phyloP scores from a whole-genome alignment of 768 basidiomycete species.

The Auriscalpium microsporum region DNA sequence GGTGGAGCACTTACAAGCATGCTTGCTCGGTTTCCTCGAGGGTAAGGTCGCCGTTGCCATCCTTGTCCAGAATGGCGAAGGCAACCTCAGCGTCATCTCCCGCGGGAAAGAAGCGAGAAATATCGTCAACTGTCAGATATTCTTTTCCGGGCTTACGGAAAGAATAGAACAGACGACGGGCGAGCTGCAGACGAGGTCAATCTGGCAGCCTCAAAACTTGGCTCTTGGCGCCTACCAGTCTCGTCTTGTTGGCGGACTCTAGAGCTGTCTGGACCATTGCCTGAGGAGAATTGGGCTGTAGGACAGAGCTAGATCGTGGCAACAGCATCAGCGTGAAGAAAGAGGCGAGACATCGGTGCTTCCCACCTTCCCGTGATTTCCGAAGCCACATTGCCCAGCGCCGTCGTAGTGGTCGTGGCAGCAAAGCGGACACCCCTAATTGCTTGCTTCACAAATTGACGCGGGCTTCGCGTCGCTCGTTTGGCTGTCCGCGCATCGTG shows the following conservation, averaged over 20 bases:
- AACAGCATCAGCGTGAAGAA: not conserved
- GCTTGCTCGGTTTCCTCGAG: slow-evolving; percentile 71
- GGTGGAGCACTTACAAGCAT: slow-evolving; percentile 37
- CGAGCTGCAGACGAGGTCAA: slow-evolving; percentile 40
- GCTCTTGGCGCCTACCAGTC: slow-evolving; percentile 35
- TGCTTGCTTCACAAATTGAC: slow-evolving; percentile 58
- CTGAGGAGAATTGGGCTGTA: slow-evolving; percentile 83
- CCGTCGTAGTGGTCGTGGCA: slow-evolving; percentile 78
- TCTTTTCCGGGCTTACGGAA: slow-evolving; percentile 58
- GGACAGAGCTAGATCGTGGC: slow-evolving; percentile 41
- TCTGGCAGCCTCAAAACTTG: no score
- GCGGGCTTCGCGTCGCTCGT: slow-evolving; percentile 42
- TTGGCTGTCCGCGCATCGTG: slow-evolving; percentile 28
- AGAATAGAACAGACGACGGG: slow-evolving; percentile 80
- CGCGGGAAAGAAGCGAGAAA: slow-evolving; percentile 60
- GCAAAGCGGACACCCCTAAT: slow-evolving; percentile 61
- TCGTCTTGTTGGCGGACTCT: slow-evolving; percentile 71
- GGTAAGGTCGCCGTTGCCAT: slow-evolving; percentile 63
- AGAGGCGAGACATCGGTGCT: not conserved
- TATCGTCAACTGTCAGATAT: slow-evolving; percentile 55
- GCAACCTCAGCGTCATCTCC: slow-evolving; percentile 60
- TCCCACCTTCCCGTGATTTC: slow-evolving; percentile 46
- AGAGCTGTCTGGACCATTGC: slow-evolving; percentile 75
- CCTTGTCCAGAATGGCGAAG: slow-evolving; percentile 62
- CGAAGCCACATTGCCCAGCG: slow-evolving; percentile 51